Evolutionary conservation across 2,329 filamentous ascomycete genomes (phyloP).

Genomic region (Hypoxylon sp.): DNA sequence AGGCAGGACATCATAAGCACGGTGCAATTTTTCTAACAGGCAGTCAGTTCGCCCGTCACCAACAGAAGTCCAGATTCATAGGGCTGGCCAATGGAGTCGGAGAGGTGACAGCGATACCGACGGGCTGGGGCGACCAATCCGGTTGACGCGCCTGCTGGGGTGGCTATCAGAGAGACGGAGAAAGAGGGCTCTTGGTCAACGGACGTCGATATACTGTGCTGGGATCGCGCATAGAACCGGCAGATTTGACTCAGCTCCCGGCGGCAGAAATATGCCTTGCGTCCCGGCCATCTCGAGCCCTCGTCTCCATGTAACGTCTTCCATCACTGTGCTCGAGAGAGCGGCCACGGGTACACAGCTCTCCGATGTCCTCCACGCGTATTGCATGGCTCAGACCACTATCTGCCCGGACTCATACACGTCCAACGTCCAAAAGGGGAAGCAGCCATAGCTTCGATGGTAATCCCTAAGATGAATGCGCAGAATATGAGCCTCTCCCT

Average conservation of each 20-base stretch:
- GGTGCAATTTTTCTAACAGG: constrained; percentile 14
- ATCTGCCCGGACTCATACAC: not conserved
- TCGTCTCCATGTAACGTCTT: not conserved
- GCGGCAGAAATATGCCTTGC: constrained; percentile 9
- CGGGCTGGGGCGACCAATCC: constrained; percentile 29
- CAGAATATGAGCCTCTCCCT: not conserved
- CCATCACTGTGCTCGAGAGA: not conserved
- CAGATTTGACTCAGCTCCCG: not conserved
- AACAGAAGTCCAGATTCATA: constrained; percentile 33
- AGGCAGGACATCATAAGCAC: constrained; percentile 2
- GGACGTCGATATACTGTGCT: constrained; percentile 11
- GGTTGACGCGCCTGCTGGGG: constrained; percentile 27
- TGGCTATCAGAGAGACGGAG: too few species aligned
- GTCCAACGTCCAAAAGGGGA: not conserved
- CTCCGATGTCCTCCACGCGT: not conserved
- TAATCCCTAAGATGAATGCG: not conserved
- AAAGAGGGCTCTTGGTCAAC: constrained; percentile 13
- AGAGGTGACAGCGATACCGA: constrained; percentile 28
- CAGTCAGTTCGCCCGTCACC: too few species aligned
- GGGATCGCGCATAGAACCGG: constrained; percentile 2
- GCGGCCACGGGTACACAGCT: not conserved
- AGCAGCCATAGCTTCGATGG: not conserved
- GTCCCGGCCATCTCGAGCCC: not conserved
- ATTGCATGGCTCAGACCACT: not conserved
- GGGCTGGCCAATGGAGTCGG: constrained; percentile 31